Conservation (phyloP, 768 basidiomycete species). For the Suillus cothurnatus region DNA sequence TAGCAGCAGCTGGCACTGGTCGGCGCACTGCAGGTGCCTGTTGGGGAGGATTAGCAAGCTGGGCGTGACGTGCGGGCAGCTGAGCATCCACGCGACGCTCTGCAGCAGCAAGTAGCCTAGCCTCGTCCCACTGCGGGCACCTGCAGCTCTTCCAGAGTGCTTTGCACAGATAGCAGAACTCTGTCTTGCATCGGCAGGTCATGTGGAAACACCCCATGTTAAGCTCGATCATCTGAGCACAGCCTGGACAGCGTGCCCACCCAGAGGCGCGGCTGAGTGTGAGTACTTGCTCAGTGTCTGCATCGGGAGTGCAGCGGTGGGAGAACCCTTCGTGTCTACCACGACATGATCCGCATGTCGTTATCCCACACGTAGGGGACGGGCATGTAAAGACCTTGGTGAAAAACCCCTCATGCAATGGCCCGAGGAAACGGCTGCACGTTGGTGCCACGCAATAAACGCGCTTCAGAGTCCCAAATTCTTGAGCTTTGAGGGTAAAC, state of each 20-base stretch:
- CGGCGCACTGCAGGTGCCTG: background rate
- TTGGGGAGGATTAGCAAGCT: constrained; percentile 31
- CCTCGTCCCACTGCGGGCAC: constrained; percentile 72
- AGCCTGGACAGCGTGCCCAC: constrained; percentile 44
- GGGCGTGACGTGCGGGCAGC: constrained; percentile 34
- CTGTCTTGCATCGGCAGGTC: constrained; percentile 39
- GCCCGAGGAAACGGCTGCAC: constrained; percentile 41
- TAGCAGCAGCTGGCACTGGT: constrained; percentile 6
- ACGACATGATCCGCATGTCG: constrained; percentile 31
- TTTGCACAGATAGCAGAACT: constrained; percentile 52
- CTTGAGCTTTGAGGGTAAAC: constrained; percentile 30
- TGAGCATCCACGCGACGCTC: constrained; percentile 45
- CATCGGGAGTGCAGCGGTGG: constrained; percentile 30
- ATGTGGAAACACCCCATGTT: constrained; percentile 42
- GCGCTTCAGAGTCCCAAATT: constrained; percentile 36
- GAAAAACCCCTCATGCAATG: constrained; percentile 31
- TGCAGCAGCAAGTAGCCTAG: constrained; percentile 39
- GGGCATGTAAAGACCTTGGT: constrained; percentile 22
- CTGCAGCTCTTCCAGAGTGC: constrained; percentile 63
- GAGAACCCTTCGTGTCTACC: constrained; percentile 24
- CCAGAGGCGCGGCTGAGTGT: constrained; percentile 28
- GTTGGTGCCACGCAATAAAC: constrained; percentile 40
- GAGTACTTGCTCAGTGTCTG: constrained; percentile 27
- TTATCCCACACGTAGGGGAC: constrained; percentile 18
- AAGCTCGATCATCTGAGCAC: constrained; percentile 41